Percentiles rank a stretch among this genome's conserved stretches.
Evolutionary conservation across 2,329 filamentous ascomycete species (phyloP).

Genomic region (Penicillium olsonii): DNA sequence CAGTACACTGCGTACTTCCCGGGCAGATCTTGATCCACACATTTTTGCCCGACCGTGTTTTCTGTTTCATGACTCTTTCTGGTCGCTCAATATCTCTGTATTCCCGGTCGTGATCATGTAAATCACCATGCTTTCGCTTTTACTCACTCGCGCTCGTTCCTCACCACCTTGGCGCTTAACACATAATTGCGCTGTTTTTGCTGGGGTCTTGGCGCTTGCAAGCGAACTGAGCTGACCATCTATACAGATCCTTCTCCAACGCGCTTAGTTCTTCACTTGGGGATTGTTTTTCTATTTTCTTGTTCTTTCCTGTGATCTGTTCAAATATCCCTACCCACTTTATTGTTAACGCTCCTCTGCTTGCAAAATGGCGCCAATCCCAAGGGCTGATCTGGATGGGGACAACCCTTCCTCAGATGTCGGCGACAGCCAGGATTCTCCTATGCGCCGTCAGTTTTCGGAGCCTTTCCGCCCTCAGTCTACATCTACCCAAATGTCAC

Average conservation of each 20-base stretch:
- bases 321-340: constrained; percentile 1
- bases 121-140: background rate
- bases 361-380: constrained; percentile 34
- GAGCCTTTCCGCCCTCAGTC: constrained; percentile 37
- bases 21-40: constrained; percentile 27
- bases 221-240: constrained; percentile 38
- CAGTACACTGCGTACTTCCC: constrained; percentile 27
- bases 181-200: constrained; percentile 19
- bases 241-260: constrained; percentile 26
- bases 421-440: constrained; percentile 39
- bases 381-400: constrained; percentile 36
- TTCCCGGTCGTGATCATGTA: background rate
- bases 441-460: constrained; percentile 41
- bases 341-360: constrained; percentile 4
- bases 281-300: constrained; percentile 1
- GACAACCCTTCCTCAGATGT: constrained; percentile 40
- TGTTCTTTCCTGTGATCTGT: constrained; percentile 1
- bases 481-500: constrained; percentile 37
- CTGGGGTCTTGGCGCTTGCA: constrained; percentile 37
- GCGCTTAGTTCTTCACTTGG: constrained; percentile 11
- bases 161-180: constrained; percentile 7
- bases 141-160: constrained; percentile 13
- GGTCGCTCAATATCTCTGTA: background rate
- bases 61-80: constrained; percentile 10
- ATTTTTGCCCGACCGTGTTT: constrained; percentile 30